phyloP scores from a whole-genome alignment of 2,329 filamentous ascomycete species.

The Cryphonectria radicalis region DNA sequence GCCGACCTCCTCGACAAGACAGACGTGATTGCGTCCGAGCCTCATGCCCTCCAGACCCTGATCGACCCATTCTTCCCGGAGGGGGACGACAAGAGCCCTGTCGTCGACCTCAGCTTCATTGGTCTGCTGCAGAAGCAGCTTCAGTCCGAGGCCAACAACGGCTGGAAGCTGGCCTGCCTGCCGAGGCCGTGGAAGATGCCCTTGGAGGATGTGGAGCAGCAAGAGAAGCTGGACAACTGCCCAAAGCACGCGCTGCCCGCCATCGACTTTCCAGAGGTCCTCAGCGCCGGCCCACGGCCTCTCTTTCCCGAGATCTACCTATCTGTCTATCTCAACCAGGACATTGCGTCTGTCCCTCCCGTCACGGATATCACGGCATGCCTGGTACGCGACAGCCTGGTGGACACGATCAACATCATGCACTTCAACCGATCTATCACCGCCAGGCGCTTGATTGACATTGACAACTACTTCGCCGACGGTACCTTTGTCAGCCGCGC shows the following conservation, averaged over 20 bases:
- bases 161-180: conserved; percentile 74
- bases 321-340: conserved; percentile 87
- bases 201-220: conserved; percentile 62
- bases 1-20: conserved; percentile 87
- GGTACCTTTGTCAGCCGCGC: conserved; percentile 92
- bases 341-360: conserved; percentile 85
- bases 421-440: conserved; percentile 89
- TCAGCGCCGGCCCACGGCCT: conserved; percentile 73
- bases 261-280: conserved; percentile 74
- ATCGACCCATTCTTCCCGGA: conserved; percentile 82
- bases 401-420: conserved; percentile 92
- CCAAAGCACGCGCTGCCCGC: conserved; percentile 79
- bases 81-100: conserved; percentile 64
- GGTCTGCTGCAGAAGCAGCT: conserved; percentile 85
- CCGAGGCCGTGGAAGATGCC: conserved; percentile 71
- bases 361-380: conserved; percentile 77
- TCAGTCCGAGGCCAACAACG: conserved; percentile 71
- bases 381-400: conserved; percentile 80
- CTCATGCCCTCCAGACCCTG: conserved; percentile 80
- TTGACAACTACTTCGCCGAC: conserved; percentile 92
- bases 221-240: conserved; percentile 60
- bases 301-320: conserved; percentile 93
- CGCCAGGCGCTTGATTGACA: conserved; percentile 87
- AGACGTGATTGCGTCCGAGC: conserved; percentile 88
- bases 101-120: conserved; percentile 71